phyloP scores from a whole-genome alignment of 768 basidiomycete genomes.

The Mycena pura region DNA sequence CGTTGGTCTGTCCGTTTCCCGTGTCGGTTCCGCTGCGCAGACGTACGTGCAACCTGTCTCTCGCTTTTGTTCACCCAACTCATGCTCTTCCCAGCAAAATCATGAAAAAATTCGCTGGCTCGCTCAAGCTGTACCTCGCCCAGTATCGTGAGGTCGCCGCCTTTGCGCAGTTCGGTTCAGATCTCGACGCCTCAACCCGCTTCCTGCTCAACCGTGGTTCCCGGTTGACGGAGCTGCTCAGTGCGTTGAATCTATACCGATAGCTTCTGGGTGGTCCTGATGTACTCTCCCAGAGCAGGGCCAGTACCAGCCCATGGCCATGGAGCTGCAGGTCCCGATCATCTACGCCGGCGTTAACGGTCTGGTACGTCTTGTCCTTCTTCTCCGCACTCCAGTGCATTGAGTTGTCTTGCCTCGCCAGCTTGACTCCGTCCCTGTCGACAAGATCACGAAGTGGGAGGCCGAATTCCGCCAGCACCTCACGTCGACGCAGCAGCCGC shows the following conservation, averaged over 20 bases:
- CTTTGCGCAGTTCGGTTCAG: conserved; percentile 99
- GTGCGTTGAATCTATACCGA: conserved; percentile 48
- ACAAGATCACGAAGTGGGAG: conserved; percentile 94
- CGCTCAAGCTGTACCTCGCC: conserved; percentile 98
- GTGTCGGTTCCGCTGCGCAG: conserved; percentile 99
- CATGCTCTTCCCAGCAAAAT: conserved; percentile 69
- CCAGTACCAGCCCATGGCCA: conserved; percentile 94
- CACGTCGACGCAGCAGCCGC: conserved; percentile 68
- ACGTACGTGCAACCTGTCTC: conserved; percentile 66
- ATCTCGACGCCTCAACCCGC: conserved; percentile 98
- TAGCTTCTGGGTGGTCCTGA: conserved; percentile 21
- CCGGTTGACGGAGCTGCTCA: conserved; percentile 95
- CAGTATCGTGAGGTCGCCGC: conserved; percentile 99
- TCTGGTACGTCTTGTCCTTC: conserved; percentile 63
- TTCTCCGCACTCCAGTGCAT: background rate
- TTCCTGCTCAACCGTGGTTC: conserved; percentile 98
- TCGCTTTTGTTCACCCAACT: background rate
- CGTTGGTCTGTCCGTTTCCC: conserved; percentile 99
- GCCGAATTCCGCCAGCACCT: conserved; percentile 91
- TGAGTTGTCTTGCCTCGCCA: conserved; percentile 33
- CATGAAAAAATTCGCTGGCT: conserved; percentile 99
- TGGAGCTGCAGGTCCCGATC: conserved; percentile 97
- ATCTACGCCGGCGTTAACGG: conserved; percentile 99
- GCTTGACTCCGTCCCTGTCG: conserved; percentile 95
- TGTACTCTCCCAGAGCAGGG: conserved; percentile 78